phyloP scores from a whole-genome alignment of 129 eudicot genomes.

The Cynara cardunculus region DNA sequence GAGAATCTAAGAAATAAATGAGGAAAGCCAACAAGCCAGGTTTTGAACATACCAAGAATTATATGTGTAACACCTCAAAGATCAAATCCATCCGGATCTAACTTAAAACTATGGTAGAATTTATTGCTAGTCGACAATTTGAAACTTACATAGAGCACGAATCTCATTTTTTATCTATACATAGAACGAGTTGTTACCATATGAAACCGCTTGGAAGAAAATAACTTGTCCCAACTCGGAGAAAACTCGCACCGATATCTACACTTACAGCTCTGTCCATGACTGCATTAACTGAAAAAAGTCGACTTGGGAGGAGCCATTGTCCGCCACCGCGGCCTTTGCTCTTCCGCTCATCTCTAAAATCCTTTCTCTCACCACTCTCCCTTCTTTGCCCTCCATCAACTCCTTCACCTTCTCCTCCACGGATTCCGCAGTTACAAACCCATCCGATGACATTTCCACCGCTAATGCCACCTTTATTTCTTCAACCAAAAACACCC shows the following conservation, averaged over 20 bases:
- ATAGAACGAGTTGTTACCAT: too few relatives aligned
- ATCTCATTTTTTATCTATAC: too few relatives aligned
- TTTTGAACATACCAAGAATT: too few relatives aligned
- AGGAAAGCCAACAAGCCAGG: too few relatives aligned
- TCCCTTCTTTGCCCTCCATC: conserved; percentile 29
- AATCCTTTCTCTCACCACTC: conserved; percentile 3
- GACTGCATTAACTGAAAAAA: not conserved
- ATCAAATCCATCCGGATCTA: too few relatives aligned
- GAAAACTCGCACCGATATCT: not conserved
- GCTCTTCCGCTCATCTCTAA: conserved; percentile 21
- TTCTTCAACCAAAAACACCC: conserved; percentile 50
- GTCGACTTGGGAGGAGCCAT: conserved; percentile 17
- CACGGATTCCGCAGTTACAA: conserved; percentile 8
- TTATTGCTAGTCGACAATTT: too few relatives aligned
- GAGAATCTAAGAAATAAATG: too few relatives aligned
- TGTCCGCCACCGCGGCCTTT: conserved; percentile 14
- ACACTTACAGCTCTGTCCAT: not conserved
- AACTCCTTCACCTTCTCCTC: conserved; percentile 23
- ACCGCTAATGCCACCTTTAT: conserved; percentile 42
- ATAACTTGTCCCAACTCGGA: too few relatives aligned
- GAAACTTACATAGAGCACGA: too few relatives aligned
- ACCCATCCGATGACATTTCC: conserved; percentile 27
- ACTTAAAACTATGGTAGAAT: too few relatives aligned
- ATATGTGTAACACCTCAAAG: too few relatives aligned
- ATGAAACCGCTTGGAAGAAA: too few relatives aligned